Base-by-base conservation (phyloP, 345 rosid species). In the Heritiera fomes region DNA sequence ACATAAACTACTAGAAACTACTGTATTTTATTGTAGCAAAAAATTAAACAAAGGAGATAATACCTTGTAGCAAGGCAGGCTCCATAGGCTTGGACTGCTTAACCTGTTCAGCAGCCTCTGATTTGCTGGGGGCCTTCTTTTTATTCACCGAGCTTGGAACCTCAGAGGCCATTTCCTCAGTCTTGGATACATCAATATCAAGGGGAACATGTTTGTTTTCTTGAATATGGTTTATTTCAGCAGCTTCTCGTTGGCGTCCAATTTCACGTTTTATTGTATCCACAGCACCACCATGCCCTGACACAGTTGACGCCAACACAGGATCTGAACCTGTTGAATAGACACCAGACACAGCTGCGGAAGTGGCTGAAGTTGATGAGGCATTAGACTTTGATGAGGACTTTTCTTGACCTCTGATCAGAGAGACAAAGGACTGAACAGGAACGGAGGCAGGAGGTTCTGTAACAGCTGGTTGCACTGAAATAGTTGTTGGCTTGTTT, bases 51-150 rank as follows among this genome's bases (percentile, higher is more conserved):
- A 41, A 66, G 53, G n/a, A 32, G 41, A 60, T 65, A 56, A 34
- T 85, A 94, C 97, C 94, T 76, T 83, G 61, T 15, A 69, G 77
- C 76, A 80, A 64, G 23, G 86, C 77, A 45, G 85, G 80, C 69
- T 86, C 84, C 30, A 76, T 45, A 75, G 80, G 75, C 73, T 84
- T 85, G 79, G 88, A 76, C 2, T 55, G 69, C 59, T 84, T 80
- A 82, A 71, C 80, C 60, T 80, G 83, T 65, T 73, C 87, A 79
- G 67, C 77, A 34, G 80, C 74, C 56, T 81, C 70, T 73, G 84
- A 65, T 47, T 78, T 84, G 77, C 52, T 77, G 8, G 81, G 70
- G 55, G 78, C 67, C 47, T 73, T 81, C 28, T 78, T 69, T 76
- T 50, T 8, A 56, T 69, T 56, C 40, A 49, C 38, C 12, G 79